Evolutionary conservation across 257 asterid species (phyloP).

Genomic region (Solanum paucissectum): DNA sequence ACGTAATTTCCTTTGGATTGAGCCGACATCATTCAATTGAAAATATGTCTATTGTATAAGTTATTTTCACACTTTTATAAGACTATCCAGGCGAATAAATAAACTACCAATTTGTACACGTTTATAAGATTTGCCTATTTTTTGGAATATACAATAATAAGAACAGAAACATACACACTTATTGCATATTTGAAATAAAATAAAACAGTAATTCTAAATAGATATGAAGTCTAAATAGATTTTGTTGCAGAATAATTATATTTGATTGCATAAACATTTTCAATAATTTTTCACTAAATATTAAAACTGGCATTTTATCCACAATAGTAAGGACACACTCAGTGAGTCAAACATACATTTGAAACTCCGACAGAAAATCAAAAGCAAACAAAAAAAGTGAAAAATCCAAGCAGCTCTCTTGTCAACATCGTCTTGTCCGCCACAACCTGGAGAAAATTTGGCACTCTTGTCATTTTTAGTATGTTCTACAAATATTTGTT

Average conservation of each 20-base stretch:
- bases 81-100: background rate
- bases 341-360: background rate
- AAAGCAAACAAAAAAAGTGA: background rate
- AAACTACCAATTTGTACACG: background rate
- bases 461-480: background rate
- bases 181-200: background rate
- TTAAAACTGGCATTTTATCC: background rate
- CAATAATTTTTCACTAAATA: background rate
- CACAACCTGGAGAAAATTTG: background rate
- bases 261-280: background rate
- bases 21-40: too few species aligned
- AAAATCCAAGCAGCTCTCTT: slow-evolving; percentile 1
- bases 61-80: too few species aligned
- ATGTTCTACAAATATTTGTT: background rate
- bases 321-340: background rate
- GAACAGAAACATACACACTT: background rate
- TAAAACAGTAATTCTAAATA: background rate
- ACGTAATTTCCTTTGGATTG: background rate
- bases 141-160: too few species aligned
- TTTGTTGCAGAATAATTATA: background rate
- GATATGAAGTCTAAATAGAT: background rate
- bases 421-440: slow-evolving; percentile 32
- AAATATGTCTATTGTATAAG: accelerated
- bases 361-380: slow-evolving; percentile 1
- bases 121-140: background rate